Percentiles rank a stretch among this genome's conserved stretches.
Evolutionary conservation across 805 yeast genomes (phyloP).

Genomic region (Yamadazyma philogaea): DNA sequence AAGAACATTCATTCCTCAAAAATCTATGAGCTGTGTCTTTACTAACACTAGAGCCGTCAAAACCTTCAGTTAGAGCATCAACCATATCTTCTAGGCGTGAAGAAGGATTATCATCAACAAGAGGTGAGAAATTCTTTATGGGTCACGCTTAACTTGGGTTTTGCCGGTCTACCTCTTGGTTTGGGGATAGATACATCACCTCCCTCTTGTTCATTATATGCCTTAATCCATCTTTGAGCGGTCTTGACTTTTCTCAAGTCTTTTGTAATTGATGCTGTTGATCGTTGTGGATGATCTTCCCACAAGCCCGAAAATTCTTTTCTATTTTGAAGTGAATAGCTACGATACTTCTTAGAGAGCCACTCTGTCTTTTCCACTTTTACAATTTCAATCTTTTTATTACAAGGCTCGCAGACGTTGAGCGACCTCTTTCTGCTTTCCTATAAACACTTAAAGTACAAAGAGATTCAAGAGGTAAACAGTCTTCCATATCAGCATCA

Average conservation of each 20-base stretch:
- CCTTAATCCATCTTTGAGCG: constrained; percentile 12
- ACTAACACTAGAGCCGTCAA: constrained; percentile 7
- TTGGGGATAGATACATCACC: not conserved
- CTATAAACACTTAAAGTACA: constrained; percentile 7
- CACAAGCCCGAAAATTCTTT: constrained; percentile 8
- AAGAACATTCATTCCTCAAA: constrained; percentile 9
- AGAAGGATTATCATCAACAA: constrained; percentile 9
- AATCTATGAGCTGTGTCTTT: constrained; percentile 7
- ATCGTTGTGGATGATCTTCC: not conserved
- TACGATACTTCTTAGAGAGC: constrained; percentile 3
- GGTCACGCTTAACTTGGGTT: constrained; percentile 3
- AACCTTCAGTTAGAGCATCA: not conserved
- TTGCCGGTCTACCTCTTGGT: constrained; percentile 6
- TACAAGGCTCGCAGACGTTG: not conserved
- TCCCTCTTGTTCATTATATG: constrained; percentile 11
- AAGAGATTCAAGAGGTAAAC: constrained; percentile 8
- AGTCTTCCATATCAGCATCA: constrained; percentile 8
- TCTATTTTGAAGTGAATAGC: constrained; percentile 1
- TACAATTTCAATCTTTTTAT: too few species aligned
- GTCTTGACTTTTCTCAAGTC: constrained; percentile 3
- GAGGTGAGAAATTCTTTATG: constrained; percentile 10
- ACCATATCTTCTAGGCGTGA: constrained; percentile 9
- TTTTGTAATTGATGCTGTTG: not conserved
- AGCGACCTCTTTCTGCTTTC: not conserved
- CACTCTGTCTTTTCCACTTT: not conserved